Conservation (phyloP, 1,284 basidiomycete genomes). For the Ustilago curta region DNA sequence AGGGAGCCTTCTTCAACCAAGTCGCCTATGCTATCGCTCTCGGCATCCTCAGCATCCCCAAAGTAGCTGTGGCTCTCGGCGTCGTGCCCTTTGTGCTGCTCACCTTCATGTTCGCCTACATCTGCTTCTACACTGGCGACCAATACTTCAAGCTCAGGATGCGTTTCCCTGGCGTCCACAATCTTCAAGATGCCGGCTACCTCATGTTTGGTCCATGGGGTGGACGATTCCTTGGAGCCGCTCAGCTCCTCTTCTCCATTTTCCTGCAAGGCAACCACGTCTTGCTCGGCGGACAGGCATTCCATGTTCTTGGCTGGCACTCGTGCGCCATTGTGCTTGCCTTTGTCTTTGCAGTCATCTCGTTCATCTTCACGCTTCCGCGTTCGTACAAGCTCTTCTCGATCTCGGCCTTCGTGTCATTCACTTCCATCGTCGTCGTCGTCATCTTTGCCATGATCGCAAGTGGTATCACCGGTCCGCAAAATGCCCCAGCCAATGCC, state of each 20-base stretch:
- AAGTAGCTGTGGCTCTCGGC: constrained; percentile 57
- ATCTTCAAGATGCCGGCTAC: constrained; percentile 59
- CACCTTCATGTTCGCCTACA: constrained; percentile 50
- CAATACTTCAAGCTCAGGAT: constrained; percentile 58
- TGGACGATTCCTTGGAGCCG: constrained; percentile 34
- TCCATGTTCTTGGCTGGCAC: constrained; percentile 56
- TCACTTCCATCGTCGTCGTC: constrained; percentile 58
- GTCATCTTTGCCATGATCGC: constrained; percentile 64
- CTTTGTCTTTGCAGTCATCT: constrained; percentile 56
- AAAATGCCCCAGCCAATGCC: constrained; percentile 37
- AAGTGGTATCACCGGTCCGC: constrained; percentile 54
- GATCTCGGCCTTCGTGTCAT: constrained; percentile 54
- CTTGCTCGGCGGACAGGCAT: constrained; percentile 58
- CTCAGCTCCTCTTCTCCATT: constrained; percentile 55
- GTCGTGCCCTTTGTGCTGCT: constrained; percentile 59
- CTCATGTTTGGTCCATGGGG: constrained; percentile 59
- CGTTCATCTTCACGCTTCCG: constrained; percentile 60
- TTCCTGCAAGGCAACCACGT: constrained; percentile 62
- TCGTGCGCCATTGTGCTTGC: constrained; percentile 55
- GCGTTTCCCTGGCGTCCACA: constrained; percentile 60
- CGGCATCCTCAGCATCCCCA: constrained; percentile 59
- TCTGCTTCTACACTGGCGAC: constrained; percentile 55
- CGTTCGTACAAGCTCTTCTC: constrained; percentile 62
- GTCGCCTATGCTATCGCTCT: constrained; percentile 61
- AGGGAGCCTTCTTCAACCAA: constrained; percentile 60